Evolutionary conservation across 2,329 filamentous ascomycete genomes (phyloP), one percentile per base, ranked within the genome.

Genomic region (Aureobasidium vineae): DNA sequence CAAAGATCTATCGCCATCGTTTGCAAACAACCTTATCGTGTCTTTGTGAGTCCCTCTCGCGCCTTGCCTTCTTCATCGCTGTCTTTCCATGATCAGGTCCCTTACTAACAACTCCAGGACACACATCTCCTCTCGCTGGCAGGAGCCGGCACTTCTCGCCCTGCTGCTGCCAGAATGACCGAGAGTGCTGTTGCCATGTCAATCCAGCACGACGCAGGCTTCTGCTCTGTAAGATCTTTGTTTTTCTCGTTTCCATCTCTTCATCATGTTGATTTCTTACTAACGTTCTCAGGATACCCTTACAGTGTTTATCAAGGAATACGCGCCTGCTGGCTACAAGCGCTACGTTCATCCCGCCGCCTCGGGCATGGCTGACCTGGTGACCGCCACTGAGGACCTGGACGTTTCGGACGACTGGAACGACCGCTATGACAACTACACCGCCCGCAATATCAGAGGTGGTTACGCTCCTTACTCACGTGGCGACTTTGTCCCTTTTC

Each of bases 301-400:
- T 45, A 21, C 26, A 3, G 23, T 66, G 33, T 15, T 8, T 13
- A 23, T 33, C 21, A 43, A 43, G 40, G 21, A 60, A 6, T 66
- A 61, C 21, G 3, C 7, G 2, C 63, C 56, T 21, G 19, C 26
- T 23, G 31, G 43, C 2, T 63, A 50, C 45, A 10, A n/a, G 3
- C 59, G 28, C 28, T 63, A 63, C 31, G 23, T n/a, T 16, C 59
- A 50, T 21, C 31, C 59, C 13, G 59, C 43, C 15, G 28, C 40
- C 16, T 19, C 6, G 16, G 21, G 19, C 6, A 33, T 60, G 15
- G 5, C 1, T 38, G 40, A 47, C 16, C 56, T 60, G 1, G 40
- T 47, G 2, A 15, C 23, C n/a, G 41, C 45, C 10, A 47, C 41
- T 13, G 5, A 45, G 15, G 45, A 36, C n/a, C 54, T 52, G 8